phyloP scores from a whole-genome alignment of 2,329 filamentous ascomycete genomes.

The Colletotrichum caudatum region DNA sequence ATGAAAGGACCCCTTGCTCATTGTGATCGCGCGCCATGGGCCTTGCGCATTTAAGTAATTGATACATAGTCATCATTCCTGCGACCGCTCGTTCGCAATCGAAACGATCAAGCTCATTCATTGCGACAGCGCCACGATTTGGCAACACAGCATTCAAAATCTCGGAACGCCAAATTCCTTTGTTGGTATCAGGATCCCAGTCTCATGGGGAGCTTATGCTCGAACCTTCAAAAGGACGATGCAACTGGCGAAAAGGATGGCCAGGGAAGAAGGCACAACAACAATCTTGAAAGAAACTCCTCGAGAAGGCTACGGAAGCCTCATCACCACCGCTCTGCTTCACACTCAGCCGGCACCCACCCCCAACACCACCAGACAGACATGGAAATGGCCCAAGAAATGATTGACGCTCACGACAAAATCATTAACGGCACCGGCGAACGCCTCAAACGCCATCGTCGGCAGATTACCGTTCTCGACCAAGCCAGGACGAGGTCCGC shows the following conservation, averaged over 20 bases:
- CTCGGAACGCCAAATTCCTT: not conserved
- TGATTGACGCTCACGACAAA: conserved; percentile 41
- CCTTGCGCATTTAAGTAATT: conserved; percentile 14
- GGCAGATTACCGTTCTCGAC: conserved; percentile 20
- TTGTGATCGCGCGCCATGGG: not conserved
- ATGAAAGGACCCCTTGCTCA: not conserved
- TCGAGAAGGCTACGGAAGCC: conserved; percentile 37
- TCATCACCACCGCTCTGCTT: conserved; percentile 18
- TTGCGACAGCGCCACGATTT: conserved; percentile 1
- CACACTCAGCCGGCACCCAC: conserved; percentile 6
- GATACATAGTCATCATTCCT: conserved; percentile 1
- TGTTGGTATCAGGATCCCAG: not conserved
- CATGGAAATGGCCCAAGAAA: conserved; percentile 27
- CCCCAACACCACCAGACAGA: conserved; percentile 16
- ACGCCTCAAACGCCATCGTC: not conserved
- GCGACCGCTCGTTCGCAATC: not conserved
- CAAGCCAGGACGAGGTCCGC: conserved; percentile 11
- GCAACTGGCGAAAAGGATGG: conserved; percentile 40
- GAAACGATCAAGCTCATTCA: not conserved
- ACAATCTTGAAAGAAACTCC: conserved; percentile 22
- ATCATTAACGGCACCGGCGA: conserved; percentile 19
- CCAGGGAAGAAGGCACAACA: conserved; percentile 36
- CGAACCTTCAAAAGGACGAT: conserved; percentile 42
- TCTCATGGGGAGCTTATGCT: conserved; percentile 41
- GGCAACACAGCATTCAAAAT: not conserved